Evolutionary conservation across 495 filamentous ascomycete genomes (phyloP), one percentile per base, ranked within the genome.

Genomic region (Penicillium roqueforti): DNA sequence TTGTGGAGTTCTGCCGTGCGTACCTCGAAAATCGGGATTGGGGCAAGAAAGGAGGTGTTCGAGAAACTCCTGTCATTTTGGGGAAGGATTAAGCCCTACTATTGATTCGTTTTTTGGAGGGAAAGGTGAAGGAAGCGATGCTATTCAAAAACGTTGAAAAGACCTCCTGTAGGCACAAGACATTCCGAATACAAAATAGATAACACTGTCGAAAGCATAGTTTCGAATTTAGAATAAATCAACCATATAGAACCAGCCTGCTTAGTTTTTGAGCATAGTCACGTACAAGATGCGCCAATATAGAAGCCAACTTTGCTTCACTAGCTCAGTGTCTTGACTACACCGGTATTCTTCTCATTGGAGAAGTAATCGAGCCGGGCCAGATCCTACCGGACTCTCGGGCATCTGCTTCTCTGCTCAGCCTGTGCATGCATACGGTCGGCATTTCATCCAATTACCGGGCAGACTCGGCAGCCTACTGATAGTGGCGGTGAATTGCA

Each of bases 401-500:
- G 31, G 31, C 0, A 14, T 32, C 31, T 32, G 31, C 31, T 34
- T 18, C 25, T 46, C 16, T 20, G 25, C 5, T 34, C 44, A 19
- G 28, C 11, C 28, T 47, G 44, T 14, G n/a, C 44, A 5, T 28
- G 28, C 28, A 34, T 47, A 1, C 28, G 26, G 19, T 47, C 44
- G 16, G 44, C 28, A 47, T 47, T 5, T 8, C 16, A 47, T 53
- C 45, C 14, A 55, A 32, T 10, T 49, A 45, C 2, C 19, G 18
- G 3, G 6, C 80, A 11, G 86, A 78, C 64, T 87, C 76, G 5
- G 79, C 75, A 3, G 86, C 81, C 62, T 80, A 91, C 67, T 81
- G 83, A 72, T 86, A 89, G 34, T 68, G 72, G 55, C 68, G 64
- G 3, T 87, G 74, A 48, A 91, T 85, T 7, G 54, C 31, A 0